A percentile compares a stretch with the other conserved stretches of the same genome.
These are phyloP conservation scores for Plectranthus barbatus DNA, from an alignment of 257 asterid genomes.

Conservation along the genomic window DNA sequence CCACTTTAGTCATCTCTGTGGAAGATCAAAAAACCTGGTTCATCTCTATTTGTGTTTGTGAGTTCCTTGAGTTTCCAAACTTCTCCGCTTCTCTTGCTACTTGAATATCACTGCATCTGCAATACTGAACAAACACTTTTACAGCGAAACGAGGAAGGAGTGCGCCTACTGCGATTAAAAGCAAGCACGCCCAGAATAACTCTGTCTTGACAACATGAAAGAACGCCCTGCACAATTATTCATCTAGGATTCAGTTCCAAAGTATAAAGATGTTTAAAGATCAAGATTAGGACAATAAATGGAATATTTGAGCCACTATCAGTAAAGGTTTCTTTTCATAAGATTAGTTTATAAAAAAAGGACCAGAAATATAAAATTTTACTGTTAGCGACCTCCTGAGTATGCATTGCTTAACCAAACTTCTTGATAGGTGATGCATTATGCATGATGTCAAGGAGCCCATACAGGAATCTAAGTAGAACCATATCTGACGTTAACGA, in stretches of 20 bases:
- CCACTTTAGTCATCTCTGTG: constrained; percentile 23
- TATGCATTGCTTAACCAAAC: background rate
- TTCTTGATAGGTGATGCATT: too few relatives aligned
- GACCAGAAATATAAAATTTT: too few relatives aligned
- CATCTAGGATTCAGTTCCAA: background rate
- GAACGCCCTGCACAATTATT: constrained; percentile 66
- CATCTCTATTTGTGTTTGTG: constrained; percentile 58
- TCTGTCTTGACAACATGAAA: constrained; percentile 46
- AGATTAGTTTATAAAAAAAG: background rate
- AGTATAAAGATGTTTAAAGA: background rate
- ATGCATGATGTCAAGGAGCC: background rate
- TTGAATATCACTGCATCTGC: constrained; percentile 51
- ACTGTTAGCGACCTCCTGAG: too few relatives aligned
- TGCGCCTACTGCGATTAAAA: constrained; percentile 48
- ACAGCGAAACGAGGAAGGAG: constrained; percentile 74
- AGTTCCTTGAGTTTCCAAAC: constrained; percentile 26
- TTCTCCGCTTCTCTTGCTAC: constrained; percentile 78
- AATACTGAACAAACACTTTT: constrained; percentile 41
- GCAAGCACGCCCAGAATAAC: constrained; percentile 73
- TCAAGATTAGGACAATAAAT: background rate
- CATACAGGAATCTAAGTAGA: too few relatives aligned
- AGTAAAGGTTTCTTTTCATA: background rate
- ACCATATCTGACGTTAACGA: too few relatives aligned
- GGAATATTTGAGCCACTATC: background rate
- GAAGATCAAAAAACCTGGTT: constrained; percentile 36